Evolutionary conservation across 2,329 filamentous ascomycete genomes (phyloP), one percentile per base, ranked within the genome.

Genomic region (Helminthosporium solani): DNA sequence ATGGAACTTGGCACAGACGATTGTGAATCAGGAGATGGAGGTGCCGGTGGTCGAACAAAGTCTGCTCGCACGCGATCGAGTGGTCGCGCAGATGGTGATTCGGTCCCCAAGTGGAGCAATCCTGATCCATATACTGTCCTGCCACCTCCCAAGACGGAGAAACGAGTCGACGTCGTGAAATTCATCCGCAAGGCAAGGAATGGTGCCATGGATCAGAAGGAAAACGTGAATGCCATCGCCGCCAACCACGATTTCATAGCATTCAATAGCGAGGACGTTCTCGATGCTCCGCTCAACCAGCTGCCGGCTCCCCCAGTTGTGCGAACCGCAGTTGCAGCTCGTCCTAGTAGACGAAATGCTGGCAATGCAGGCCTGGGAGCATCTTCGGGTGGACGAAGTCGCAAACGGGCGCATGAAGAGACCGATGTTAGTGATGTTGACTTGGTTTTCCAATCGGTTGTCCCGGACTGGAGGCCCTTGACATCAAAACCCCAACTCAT

Each of bases 71-170:
- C 52, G 14, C 43, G 54, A 19, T 41, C 49, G 16, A 47, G 38
- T 41, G 48, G 30, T 23, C 58, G 57, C 31, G 51, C 57, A 40
- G 66, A 67, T 42, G 62, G 64, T 49, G 50, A 70, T 34, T 66
- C 63, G 6, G 65, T 67, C 4, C 90, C 90, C 2, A 90, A 87
- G 68, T 97, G 92, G 92, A 96, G 90, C 3, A 97, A 97, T 58
- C 91, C 92, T 3, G 92, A 97, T 66, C 90, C 91, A 0, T 96
- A 97, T 70, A 95, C 89, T 5, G 87, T 83, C 2, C 76, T 96
- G 8, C 92, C 92, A 7, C 90, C 90, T 6, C 82, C 85, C 0
- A 86, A 90, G 44, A 77, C 75, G 4, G 78, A 81, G 31, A 95
- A 94, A 71, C 90, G 86, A 70, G 85, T 84, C 56, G 90, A 96